These are phyloP conservation scores for Phytophthora fragariaefolia DNA, from an alignment of 352 stramenopile species.

Conservation along the genomic window DNA sequence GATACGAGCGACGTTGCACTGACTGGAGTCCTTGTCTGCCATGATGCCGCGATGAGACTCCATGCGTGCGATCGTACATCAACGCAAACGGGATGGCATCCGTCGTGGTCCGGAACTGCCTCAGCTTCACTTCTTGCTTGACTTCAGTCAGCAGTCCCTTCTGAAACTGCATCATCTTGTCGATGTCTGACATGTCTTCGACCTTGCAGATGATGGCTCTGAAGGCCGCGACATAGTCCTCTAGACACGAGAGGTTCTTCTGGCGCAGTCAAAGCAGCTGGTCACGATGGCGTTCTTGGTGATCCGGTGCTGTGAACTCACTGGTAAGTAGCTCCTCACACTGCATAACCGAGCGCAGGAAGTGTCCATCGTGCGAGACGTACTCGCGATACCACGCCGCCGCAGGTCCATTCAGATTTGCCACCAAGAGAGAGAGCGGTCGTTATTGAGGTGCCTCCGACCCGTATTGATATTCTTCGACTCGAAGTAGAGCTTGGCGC, in stretches of 20 bases:
- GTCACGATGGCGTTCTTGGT: background rate
- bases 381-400: background rate
- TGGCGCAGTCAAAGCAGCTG: background rate
- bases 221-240: background rate
- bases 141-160: background rate
- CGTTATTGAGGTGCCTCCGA: constrained; percentile 2
- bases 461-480: constrained; percentile 20
- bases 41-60: background rate
- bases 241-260: background rate
- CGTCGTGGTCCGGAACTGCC: background rate
- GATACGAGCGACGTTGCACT: background rate
- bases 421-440: constrained; percentile 2
- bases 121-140: background rate
- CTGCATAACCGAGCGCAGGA: background rate
- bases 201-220: background rate
- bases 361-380: background rate
- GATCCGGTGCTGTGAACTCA: background rate
- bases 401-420: constrained; percentile 5
- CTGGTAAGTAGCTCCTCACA: background rate
- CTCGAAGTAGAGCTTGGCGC: constrained; percentile 18
- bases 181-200: background rate
- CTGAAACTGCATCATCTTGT: background rate
- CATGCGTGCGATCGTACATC: background rate
- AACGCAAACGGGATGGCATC: background rate
- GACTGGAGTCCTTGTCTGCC: background rate